Percentiles rank a stretch among this genome's conserved stretches.
These are phyloP conservation scores for Aspergillus sp. DNA, from an alignment of 2,329 filamentous ascomycete species.

Conservation along the genomic window DNA sequence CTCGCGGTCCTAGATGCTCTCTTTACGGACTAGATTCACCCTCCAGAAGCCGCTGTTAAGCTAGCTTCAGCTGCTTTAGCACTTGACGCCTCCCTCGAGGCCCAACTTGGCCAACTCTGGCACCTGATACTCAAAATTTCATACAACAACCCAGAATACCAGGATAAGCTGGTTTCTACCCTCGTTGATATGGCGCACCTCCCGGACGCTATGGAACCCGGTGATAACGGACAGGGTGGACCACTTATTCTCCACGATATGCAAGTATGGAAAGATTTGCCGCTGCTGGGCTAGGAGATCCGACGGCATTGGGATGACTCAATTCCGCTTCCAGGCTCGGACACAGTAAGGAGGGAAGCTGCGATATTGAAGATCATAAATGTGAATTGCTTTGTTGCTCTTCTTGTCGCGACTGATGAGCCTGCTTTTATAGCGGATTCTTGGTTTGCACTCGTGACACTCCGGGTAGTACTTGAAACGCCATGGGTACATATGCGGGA, in stretches of 20 bases:
- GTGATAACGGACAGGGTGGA: not conserved
- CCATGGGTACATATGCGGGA: not conserved
- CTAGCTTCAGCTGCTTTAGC: not conserved
- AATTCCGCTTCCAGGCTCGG: not conserved
- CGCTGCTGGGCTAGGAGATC: constrained; percentile 13
- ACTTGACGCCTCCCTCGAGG: not conserved
- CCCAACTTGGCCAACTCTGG: not conserved
- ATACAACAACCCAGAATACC: not conserved
- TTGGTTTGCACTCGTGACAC: constrained; percentile 8
- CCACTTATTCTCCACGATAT: constrained; percentile 2
- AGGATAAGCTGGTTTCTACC: constrained; percentile 4
- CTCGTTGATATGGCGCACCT: constrained; percentile 1
- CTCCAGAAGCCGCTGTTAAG: not conserved
- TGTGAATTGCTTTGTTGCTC: constrained; percentile 4
- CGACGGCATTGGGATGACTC: constrained; percentile 12
- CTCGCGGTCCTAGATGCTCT: not conserved
- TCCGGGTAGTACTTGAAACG: constrained; percentile 8
- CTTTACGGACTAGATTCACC: not conserved
- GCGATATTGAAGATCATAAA: not conserved
- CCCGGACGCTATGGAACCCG: not conserved
- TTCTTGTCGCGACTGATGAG: constrained; percentile 10
- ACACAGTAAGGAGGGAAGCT: not conserved
- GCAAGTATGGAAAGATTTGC: constrained; percentile 15
- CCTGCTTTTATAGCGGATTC: not conserved
- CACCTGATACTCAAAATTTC: not conserved